Conservation (phyloP, 192 early-diverging fungal genomes). For the Gonapodya sp. region DNA sequence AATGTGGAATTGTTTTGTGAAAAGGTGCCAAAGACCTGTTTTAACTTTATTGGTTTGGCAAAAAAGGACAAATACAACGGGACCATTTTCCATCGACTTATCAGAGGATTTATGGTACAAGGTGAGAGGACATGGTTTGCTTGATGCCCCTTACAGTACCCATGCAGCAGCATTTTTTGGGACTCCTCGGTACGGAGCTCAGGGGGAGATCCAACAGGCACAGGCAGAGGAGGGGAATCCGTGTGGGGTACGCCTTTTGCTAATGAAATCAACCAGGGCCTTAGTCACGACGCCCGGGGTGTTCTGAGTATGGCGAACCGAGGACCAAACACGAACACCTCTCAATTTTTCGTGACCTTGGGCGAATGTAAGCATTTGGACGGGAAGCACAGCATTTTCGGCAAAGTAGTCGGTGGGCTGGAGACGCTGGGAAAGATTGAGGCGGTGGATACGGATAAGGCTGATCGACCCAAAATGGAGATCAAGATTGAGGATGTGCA, state of each 20-base stretch:
- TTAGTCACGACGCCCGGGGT: constrained; percentile 71
- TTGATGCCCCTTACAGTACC: background rate
- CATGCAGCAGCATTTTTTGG: background rate
- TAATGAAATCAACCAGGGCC: constrained; percentile 53
- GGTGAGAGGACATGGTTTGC: constrained; percentile 34
- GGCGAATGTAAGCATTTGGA: constrained; percentile 31
- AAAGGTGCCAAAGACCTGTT: constrained; percentile 74
- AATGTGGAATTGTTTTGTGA: constrained; percentile 72
- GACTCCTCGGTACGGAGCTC: background rate
- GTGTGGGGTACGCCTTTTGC: constrained; percentile 47
- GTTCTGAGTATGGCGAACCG: constrained; percentile 93
- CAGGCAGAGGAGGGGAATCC: constrained; percentile 34
- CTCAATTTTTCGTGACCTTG: constrained; percentile 50
- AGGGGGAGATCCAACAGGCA: constrained; percentile 44
- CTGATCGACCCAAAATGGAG: constrained; percentile 59
- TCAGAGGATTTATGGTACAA: constrained; percentile 48
- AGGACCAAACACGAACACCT: constrained; percentile 82
- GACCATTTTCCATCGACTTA: constrained; percentile 69
- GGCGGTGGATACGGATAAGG: constrained; percentile 54
- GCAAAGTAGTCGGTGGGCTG: constrained; percentile 79
- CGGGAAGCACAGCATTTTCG: constrained; percentile 91
- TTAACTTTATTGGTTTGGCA: constrained; percentile 84
- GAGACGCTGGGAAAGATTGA: constrained; percentile 75
- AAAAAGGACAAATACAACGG: constrained; percentile 80
- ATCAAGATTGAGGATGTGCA: constrained; percentile 64